phyloP scores from a whole-genome alignment of 1,139 yeast genomes.

The Trichomonascaceae sp. region DNA sequence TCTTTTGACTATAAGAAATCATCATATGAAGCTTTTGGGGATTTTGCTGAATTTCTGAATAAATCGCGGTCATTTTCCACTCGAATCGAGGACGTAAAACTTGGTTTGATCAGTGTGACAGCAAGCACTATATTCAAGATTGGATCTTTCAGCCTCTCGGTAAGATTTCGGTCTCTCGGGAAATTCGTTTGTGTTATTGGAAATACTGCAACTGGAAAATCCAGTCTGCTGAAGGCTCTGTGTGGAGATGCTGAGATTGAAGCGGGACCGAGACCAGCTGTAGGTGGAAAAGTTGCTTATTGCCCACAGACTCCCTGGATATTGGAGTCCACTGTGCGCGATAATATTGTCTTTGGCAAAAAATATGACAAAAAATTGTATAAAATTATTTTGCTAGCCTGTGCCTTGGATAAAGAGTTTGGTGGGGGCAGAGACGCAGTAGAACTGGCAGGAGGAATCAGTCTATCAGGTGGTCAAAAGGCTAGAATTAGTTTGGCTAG shows the following conservation, averaged over 20 bases:
- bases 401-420: conserved; percentile 67
- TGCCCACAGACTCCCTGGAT: conserved; percentile 82
- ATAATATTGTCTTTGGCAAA: conserved; percentile 74
- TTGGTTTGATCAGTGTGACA: conserved; percentile 41
- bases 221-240: conserved; percentile 56
- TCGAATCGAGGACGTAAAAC: conserved; percentile 30
- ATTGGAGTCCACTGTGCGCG: conserved; percentile 64
- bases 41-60: not conserved
- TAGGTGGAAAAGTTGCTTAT: conserved; percentile 67
- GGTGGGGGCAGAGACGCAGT: conserved; percentile 76
- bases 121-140: conserved; percentile 35
- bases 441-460: conserved; percentile 76
- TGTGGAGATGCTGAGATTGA: conserved; percentile 52
- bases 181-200: conserved; percentile 68
- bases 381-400: conserved; percentile 61
- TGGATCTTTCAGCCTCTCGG: conserved; percentile 46
- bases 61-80: not conserved
- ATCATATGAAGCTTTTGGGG: not conserved
- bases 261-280: conserved; percentile 50
- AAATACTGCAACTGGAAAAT: conserved; percentile 71
- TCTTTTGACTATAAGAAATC: not conserved
- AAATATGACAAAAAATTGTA: conserved; percentile 62
- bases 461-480: conserved; percentile 87
- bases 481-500: conserved; percentile 81
- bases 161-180: conserved; percentile 51